Evolutionary conservation across 192 early-diverging fungal genomes (phyloP), one percentile per base, ranked within the genome.

Genomic region (Coemansia reversa): DNA sequence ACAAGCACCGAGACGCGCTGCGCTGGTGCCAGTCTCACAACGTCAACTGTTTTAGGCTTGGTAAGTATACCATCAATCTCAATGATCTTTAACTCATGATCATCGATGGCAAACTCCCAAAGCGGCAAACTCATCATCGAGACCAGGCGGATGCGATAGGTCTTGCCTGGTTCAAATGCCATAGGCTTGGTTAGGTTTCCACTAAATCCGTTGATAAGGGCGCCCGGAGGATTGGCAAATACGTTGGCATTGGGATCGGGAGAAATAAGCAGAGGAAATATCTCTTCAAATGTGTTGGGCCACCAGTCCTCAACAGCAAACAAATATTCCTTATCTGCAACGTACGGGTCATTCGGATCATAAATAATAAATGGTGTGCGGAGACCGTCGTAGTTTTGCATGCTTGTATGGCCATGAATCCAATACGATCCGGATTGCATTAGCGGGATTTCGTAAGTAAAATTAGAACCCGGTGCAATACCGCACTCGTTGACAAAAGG

Each of bases 1-100:
- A 93, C 86, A 6, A 95, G 84, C 7, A 95, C 89, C 24, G 92
- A 89, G 60, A 85, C 79, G 49, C 93, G 88, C 72, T 93, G 92
- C 1, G 87, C 93, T 47, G 87, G 83, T 2, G 86, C 83, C 14
- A 93, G 47, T 27, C 83, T 63, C 52, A 92, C 19, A 85, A 86
- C 56, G 87, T 69, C 7, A n/a, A n/a, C n/a, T n/a, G n/a, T n/a
- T n/a, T n/a, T n/a, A n/a, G n/a, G n/a, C n/a, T n/a, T n/a, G n/a
- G 84, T 84, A 56, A 86, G 76, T 52, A 84, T 80, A 54, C 91
- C 91, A 48, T 93, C 91, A 47, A 87, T 83, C 76, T 95, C 93
- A 60, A 93, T 88, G 32, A 95, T 74, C 54, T 79, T 62, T 65
- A 95, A 70, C 20, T 85, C 75, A 77, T 93, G 93, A 49, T 84